Percentiles rank a stretch among this genome's conserved stretches.
Evolutionary conservation across 23 red algal species (phyloP).

Genomic region (Gracilaria gracilis): DNA sequence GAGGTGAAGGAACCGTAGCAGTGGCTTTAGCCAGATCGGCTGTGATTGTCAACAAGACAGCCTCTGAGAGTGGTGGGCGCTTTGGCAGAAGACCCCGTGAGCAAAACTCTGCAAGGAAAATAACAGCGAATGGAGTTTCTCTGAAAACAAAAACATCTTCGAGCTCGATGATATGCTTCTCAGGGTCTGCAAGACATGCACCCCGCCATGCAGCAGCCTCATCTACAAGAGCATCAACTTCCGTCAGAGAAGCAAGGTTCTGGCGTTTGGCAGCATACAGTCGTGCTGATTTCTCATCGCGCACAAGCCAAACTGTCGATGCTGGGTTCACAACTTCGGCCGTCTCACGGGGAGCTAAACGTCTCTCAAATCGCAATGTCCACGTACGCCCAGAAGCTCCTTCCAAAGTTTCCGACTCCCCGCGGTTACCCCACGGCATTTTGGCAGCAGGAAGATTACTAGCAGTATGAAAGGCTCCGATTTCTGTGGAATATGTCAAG

Average conservation of each 20-base stretch:
- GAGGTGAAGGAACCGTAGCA: conserved; percentile 42
- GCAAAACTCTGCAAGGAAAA: conserved; percentile 65
- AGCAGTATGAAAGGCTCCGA: background rate
- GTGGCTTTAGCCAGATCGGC: conserved; percentile 44
- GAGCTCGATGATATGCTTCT: conserved; percentile 61
- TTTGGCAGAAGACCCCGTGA: conserved; percentile 47
- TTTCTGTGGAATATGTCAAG: no score
- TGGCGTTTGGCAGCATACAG: conserved; percentile 75
- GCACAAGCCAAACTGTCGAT: conserved; percentile 74
- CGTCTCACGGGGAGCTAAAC: conserved; percentile 53
- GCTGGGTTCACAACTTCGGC: conserved; percentile 42
- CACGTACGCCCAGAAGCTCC: conserved; percentile 72
- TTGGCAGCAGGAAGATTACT: background rate
- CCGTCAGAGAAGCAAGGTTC: conserved; percentile 27
- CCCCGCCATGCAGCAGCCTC: conserved; percentile 84
- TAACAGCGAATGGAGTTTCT: conserved; percentile 41
- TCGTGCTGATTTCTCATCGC: conserved; percentile 39
- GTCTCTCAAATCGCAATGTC: conserved; percentile 70
- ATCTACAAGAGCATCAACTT: conserved; percentile 80
- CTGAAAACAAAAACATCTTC: conserved; percentile 82
- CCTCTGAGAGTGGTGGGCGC: conserved; percentile 36
- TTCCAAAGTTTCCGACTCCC: conserved; percentile 27
- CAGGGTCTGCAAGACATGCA: conserved; percentile 57
- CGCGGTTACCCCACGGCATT: conserved; percentile 64
- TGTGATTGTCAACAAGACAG: conserved; percentile 49